Evolutionary conservation across 2,329 filamentous ascomycete species (phyloP).

Genomic region (Exophiala sp.): DNA sequence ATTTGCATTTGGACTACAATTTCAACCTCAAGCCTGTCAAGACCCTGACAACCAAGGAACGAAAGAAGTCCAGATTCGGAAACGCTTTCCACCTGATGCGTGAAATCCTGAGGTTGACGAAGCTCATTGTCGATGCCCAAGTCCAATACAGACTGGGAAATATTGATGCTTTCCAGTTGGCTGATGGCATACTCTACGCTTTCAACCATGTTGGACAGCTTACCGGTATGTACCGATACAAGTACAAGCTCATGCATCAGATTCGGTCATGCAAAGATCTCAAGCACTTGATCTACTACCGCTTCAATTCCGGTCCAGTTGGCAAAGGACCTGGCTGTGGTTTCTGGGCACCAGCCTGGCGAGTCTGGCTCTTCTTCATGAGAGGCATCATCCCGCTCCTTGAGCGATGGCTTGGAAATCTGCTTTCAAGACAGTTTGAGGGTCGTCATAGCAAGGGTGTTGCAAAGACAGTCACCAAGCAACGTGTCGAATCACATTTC

Average conservation of each 20-base stretch:
- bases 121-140: constrained; percentile 96
- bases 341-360: constrained; percentile 98
- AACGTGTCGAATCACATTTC: constrained; percentile 97
- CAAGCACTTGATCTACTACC: constrained; percentile 98
- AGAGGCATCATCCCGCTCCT: constrained; percentile 94
- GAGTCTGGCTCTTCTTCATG: constrained; percentile 99
- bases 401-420: constrained; percentile 94
- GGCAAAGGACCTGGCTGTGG: constrained; percentile 97
- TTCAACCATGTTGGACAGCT: constrained; percentile 99
- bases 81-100: constrained; percentile 99
- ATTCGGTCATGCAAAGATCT: constrained; percentile 98
- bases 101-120: constrained; percentile 91
- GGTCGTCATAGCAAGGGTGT: constrained; percentile 98
- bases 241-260: constrained; percentile 99
- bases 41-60: constrained; percentile 95
- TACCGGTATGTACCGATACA: constrained; percentile 99
- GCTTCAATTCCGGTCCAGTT: constrained; percentile 94
- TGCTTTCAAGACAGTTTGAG: constrained; percentile 95
- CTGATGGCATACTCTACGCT: constrained; percentile 97
- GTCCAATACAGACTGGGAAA: constrained; percentile 97
- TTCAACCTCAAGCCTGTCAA: constrained; percentile 99
- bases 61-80: constrained; percentile 98
- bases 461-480: constrained; percentile 97
- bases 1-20: constrained; percentile 97
- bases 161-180: constrained; percentile 97